These are phyloP conservation scores for Microbotryum scabiosae DNA, from an alignment of 1,284 basidiomycete genomes.

Conservation along the genomic window DNA sequence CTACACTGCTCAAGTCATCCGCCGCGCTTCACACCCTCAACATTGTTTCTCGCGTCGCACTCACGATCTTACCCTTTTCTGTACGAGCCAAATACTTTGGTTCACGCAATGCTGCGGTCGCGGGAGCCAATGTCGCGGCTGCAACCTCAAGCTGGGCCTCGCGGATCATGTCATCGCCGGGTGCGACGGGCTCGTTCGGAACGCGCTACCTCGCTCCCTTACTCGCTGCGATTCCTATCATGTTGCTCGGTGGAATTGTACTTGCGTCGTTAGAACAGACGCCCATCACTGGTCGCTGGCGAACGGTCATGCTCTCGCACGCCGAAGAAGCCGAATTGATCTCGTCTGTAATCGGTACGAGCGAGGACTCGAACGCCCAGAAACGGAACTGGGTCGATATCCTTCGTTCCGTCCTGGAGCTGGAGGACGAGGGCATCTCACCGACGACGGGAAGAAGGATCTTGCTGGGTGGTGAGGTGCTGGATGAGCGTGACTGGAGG, in stretches of 20 bases:
- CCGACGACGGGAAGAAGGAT: constrained; percentile 14
- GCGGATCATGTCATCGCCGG: no score
- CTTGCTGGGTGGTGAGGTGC: constrained; percentile 32
- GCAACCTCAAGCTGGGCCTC: background rate
- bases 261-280: constrained; percentile 30
- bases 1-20: constrained; percentile 23
- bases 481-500: constrained; percentile 33
- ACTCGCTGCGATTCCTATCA: constrained; percentile 9
- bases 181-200: no score
- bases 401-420: constrained; percentile 27
- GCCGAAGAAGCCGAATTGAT: constrained; percentile 31
- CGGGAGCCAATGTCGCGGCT: no score
- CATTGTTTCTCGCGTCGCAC: constrained; percentile 15
- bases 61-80: constrained; percentile 28
- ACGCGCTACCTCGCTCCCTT: no score
- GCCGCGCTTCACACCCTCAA: constrained; percentile 20
- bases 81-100: constrained; percentile 10
- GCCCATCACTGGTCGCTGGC: constrained; percentile 31
- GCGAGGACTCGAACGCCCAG: background rate
- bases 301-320: constrained; percentile 31
- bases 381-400: constrained; percentile 33
- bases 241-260: constrained; percentile 28
- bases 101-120: no score
- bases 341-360: constrained; percentile 6
- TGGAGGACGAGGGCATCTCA: constrained; percentile 26